A percentile compares a stretch with the other conserved stretches of the same genome.
Conservation (phyloP, 192 early-diverging fungal genomes). For the Coemansia reversa region DNA sequence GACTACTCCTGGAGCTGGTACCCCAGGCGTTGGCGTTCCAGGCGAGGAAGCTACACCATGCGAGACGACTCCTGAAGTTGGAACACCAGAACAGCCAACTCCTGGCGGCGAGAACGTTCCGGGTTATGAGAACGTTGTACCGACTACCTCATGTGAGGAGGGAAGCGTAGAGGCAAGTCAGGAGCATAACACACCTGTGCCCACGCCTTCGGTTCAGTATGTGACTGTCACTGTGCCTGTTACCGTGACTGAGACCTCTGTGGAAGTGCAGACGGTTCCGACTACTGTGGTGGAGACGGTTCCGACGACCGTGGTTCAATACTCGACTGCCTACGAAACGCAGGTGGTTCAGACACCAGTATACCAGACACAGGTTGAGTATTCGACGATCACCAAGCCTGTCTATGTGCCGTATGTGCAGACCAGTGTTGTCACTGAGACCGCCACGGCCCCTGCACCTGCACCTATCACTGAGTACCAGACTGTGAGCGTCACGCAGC, state of each 20-base stretch:
- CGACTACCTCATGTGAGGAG: conserved; percentile 5
- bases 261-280: conserved; percentile 35
- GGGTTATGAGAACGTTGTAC: not conserved
- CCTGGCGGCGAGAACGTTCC: conserved; percentile 6
- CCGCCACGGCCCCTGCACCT: conserved; percentile 26
- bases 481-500: conserved; percentile 23
- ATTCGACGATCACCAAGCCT: conserved; percentile 42
- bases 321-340: conserved; percentile 25
- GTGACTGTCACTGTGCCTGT: conserved; percentile 31
- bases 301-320: conserved; percentile 24
- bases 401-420: conserved; percentile 53
- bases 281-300: conserved; percentile 38
- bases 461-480: conserved; percentile 23
- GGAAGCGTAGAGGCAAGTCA: conserved; percentile 14
- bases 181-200: conserved; percentile 8
- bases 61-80: conserved; percentile 15
- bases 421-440: conserved; percentile 37
- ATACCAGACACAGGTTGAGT: conserved; percentile 42
- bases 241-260: conserved; percentile 30
- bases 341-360: conserved; percentile 30
- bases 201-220: conserved; percentile 12
- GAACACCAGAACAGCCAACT: too few species aligned
- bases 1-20: conserved; percentile 10
- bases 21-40: not conserved
- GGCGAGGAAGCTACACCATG: conserved; percentile 7